Base-by-base conservation (phyloP, 1,284 basidiomycete genomes). In the Ceratobasidium sp. region DNA sequence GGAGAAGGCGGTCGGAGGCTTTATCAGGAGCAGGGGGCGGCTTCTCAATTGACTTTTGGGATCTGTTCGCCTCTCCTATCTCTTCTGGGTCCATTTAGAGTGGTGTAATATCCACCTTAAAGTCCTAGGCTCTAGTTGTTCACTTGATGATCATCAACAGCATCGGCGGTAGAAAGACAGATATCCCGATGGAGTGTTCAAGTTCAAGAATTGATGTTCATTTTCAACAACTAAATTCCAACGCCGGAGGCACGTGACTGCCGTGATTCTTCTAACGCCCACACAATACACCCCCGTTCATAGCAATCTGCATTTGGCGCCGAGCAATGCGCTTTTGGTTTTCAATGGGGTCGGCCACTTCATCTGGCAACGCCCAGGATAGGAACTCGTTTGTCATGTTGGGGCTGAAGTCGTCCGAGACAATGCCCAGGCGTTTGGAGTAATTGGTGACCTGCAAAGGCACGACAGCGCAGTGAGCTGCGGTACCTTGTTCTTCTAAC, bases 361-460 rank as follows among this genome's bases (percentile, higher is more conserved):
- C 78, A 46, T 79, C 77, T 23, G 78, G 68, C 48, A 79, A 74
- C 17, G 77, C 50, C 80, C 79, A 80, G 7, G 65, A 61, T n/a
- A 80, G 62, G 65, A 79, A 80, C 75, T 80, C 80, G 59, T 86
- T 86, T 78, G 85, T 85, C 81, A 82, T 83, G 81, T 86, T 86
- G 59, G 82, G 82, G 78, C 82, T 79, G 75, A 85, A 85, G 66
- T 79, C 80, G 2, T 79, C 75, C 23, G 78, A 79, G 56, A 85
- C 82, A 70, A 86, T 82, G 13, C 82, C 82, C n/a, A 86, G 83
- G 26, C 84, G 81, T 80, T 85, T 84, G 79, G 82, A 84, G 80
- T 85, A 85, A 78, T 81, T 82, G 76, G 83, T 84, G 65, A 84
- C 83, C 82, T 84, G 64, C 78, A 5, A 28, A 40, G 59, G 59